Evolutionary conservation across 2,329 filamentous ascomycete species (phyloP), one percentile per base, ranked within the genome.

Genomic region (Aschersonia sp.): DNA sequence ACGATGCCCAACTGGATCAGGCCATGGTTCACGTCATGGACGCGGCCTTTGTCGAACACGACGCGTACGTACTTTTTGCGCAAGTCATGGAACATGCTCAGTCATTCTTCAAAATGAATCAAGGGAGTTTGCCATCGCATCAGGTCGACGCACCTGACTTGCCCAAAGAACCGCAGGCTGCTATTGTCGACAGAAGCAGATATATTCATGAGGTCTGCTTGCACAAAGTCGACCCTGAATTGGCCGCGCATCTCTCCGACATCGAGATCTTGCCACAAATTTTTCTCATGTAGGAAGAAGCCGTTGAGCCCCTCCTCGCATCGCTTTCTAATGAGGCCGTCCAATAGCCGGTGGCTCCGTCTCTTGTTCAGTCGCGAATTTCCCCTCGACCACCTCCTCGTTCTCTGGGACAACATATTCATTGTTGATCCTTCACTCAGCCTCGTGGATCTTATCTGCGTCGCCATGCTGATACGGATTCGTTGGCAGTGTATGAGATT

Each of bases 251-350:
- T 62, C 73, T 98, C 20, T 82, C 81, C 50, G 77, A 79, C 51
- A 82, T 96, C 44, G 91, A 96, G 51, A 82, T 98, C 51, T 68
- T 96, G n/a, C 92, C 92, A 1, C 92, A 98, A 58, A 91, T 98
- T 46, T 98, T 97, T 59, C 69, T 97, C 30, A 94, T 97, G 85
- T 92, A 66, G 63, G 73, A 61, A 9, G 12, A 42, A 53, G 12
- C 12, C 20, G 2, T 30, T 44, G 43, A n/a, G 28, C 29, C 43
- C 43, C 6, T 31, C 5, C 31, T 7, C 29, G 7, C 5, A 9
- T 30, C 43, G 28, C 43, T 44, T 3, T 4, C 29, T 6, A 12
- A 43, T 43, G 6, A 2, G 43, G 9, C 9, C 31, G 5, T n/a
- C 31, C 43, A 6, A 30, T 31, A 89, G 85, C 53, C 88, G 92